A percentile compares a stretch with the other conserved stretches of the same genome.
phyloP scores from a whole-genome alignment of 139 green algal genomes.

The Micromonas pusilla region DNA sequence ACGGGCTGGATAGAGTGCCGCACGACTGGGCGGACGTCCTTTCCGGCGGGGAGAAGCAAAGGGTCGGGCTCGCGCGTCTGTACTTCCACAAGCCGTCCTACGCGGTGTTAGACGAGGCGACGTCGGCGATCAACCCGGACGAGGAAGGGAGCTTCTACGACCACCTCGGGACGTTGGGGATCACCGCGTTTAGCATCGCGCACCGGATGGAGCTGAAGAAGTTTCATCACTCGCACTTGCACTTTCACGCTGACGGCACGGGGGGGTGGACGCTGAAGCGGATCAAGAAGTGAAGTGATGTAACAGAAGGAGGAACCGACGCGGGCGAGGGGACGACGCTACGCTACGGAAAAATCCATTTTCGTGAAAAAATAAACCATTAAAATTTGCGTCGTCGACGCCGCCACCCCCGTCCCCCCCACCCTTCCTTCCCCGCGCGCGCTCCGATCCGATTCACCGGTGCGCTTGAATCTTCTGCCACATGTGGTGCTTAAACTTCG shows the following conservation, averaged over 20 bases:
- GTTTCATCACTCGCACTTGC: slow-evolving; percentile 30
- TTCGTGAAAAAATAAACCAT: not conserved
- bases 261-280: slow-evolving; percentile 21
- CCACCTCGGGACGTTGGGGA: slow-evolving; percentile 17
- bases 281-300: not conserved
- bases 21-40: slow-evolving; percentile 44
- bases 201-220: slow-evolving; percentile 31
- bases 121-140: slow-evolving; percentile 39
- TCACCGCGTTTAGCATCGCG: slow-evolving; percentile 33
- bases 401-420: no score
- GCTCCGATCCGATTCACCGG: not conserved
- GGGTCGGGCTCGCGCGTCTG: slow-evolving; percentile 38
- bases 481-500: not conserved
- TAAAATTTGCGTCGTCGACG: not conserved
- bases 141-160: slow-evolving; percentile 34
- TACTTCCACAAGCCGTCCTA: slow-evolving; percentile 35
- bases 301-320: no score
- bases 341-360: no score
- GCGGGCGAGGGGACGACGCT: no score
- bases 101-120: slow-evolving; percentile 37
- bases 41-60: slow-evolving; percentile 44
- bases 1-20: slow-evolving; percentile 1
- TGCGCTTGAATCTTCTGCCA: not conserved
- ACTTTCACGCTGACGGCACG: slow-evolving; percentile 24
- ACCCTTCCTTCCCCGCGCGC: no score